Conservation (phyloP, 2,329 filamentous ascomycete genomes). For the Didymella glomerata region DNA sequence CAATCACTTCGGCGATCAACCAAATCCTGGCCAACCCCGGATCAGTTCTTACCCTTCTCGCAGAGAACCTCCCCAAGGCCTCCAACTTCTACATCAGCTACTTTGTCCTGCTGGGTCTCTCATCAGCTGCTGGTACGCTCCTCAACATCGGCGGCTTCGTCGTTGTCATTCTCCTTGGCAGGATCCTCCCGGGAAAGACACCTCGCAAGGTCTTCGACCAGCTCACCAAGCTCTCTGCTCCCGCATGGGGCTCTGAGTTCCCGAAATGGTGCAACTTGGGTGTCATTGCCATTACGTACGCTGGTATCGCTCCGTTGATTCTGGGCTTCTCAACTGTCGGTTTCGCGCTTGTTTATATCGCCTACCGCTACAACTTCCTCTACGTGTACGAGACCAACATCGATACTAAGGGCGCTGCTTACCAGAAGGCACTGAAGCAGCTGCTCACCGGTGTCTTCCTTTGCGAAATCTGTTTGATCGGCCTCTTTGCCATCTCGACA, state of each 20-base stretch:
- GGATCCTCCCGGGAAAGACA: conserved; percentile 60
- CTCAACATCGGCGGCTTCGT: conserved; percentile 84
- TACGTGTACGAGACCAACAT: conserved; percentile 58
- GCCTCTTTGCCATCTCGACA: conserved; percentile 55
- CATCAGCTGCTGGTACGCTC: conserved; percentile 53
- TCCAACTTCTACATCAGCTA: conserved; percentile 97
- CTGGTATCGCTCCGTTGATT: conserved; percentile 59
- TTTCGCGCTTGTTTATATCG: conserved; percentile 56
- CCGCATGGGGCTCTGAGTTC: conserved; percentile 57
- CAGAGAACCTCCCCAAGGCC: conserved; percentile 78
- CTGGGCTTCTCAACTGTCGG: conserved; percentile 57
- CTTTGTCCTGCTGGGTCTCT: conserved; percentile 83
- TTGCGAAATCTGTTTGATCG: conserved; percentile 58
- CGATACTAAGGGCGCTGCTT: conserved; percentile 58
- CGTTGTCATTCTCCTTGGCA: conserved; percentile 82
- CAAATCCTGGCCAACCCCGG: conserved; percentile 70
- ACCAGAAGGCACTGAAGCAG: conserved; percentile 58
- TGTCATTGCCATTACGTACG: conserved; percentile 57
- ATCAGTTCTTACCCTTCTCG: conserved; percentile 69
- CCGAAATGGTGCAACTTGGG: conserved; percentile 59
- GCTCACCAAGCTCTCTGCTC: conserved; percentile 54
- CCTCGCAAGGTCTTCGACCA: conserved; percentile 58
- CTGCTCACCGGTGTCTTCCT: conserved; percentile 59
- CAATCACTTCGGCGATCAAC: conserved; percentile 68
- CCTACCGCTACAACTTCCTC: conserved; percentile 60